Conservation (phyloP, 768 basidiomycete genomes). For the Russula sp. region DNA sequence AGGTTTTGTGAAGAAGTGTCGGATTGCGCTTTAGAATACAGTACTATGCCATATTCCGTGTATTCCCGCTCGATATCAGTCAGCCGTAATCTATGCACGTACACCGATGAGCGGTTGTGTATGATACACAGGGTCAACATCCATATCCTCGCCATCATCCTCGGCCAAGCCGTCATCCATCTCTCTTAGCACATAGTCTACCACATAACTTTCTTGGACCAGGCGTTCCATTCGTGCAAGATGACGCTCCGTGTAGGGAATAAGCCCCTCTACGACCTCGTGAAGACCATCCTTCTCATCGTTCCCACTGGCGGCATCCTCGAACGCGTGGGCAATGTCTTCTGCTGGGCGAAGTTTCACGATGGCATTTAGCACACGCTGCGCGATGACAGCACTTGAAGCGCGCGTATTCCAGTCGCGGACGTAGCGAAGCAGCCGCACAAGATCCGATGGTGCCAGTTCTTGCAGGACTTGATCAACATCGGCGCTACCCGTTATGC, state of each 20-base stretch:
- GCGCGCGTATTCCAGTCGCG: conserved; percentile 94
- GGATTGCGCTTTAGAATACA: neutral
- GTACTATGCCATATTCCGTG: neutral
- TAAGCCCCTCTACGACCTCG: conserved; percentile 76
- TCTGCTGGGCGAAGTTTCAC: conserved; percentile 70
- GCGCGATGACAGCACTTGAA: conserved; percentile 80
- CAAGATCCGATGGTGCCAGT: conserved; percentile 66
- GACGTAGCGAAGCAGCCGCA: conserved; percentile 71
- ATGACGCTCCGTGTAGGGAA: conserved; percentile 95
- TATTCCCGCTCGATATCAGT: neutral
- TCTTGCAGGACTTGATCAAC: conserved; percentile 80
- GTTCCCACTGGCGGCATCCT: conserved; percentile 4
- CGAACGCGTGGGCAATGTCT: conserved; percentile 64
- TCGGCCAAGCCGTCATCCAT: conserved; percentile 57
- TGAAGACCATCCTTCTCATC: conserved; percentile 35
- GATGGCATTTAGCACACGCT: conserved; percentile 73
- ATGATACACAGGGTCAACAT: conserved; percentile 15
- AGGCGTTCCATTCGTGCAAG: conserved; percentile 75
- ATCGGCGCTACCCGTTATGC: conserved; percentile 56
- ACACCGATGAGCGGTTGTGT: neutral
- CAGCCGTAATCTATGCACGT: neutral
- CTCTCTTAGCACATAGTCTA: conserved; percentile 83
- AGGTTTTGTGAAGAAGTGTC: neutral
- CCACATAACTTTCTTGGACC: conserved; percentile 91
- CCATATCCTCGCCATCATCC: conserved; percentile 31